phyloP scores from a whole-genome alignment of 306 rosid genomes.

The Lathyrus tuberosus region DNA sequence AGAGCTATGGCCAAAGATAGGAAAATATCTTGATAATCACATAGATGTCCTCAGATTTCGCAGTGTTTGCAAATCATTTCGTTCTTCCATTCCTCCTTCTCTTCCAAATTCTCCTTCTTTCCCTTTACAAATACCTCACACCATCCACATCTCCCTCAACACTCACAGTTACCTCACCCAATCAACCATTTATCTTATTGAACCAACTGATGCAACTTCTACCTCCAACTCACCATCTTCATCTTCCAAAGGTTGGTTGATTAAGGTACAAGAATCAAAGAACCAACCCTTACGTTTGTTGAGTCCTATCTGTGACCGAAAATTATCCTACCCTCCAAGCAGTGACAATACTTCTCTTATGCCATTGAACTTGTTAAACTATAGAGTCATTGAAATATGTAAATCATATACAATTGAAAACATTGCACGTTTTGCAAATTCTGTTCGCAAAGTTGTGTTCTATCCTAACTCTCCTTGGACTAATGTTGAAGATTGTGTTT shows the following conservation, averaged over 20 bases:
- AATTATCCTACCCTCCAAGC: slow-evolving; percentile 4
- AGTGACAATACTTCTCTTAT: background rate
- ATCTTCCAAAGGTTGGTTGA: slow-evolving; percentile 42
- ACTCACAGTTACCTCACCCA: slow-evolving; percentile 36
- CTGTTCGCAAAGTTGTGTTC: slow-evolving; percentile 49
- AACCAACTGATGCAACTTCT: slow-evolving; percentile 15
- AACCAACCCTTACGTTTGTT: slow-evolving; percentile 29
- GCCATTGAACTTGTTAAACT: slow-evolving; percentile 38
- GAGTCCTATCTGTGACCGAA: slow-evolving; percentile 43
- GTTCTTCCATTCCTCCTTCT: slow-evolving; percentile 50
- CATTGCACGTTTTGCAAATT: background rate
- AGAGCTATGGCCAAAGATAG: slow-evolving; percentile 58
- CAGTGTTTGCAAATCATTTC: slow-evolving; percentile 51
- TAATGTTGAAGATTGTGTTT: slow-evolving; percentile 26
- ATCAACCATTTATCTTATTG: slow-evolving; percentile 44
- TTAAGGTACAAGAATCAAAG: slow-evolving; percentile 42
- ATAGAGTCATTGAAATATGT: slow-evolving; percentile 37
- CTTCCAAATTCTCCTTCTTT: slow-evolving; percentile 39
- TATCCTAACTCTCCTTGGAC: slow-evolving; percentile 50
- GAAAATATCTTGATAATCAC: slow-evolving; percentile 43
- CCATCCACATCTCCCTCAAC: background rate
- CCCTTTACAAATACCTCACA: slow-evolving; percentile 44
- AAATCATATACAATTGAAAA: slow-evolving; percentile 42
- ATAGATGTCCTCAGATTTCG: slow-evolving; percentile 61
- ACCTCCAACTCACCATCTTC: slow-evolving; percentile 13